Percentiles rank a stretch among this genome's conserved stretches.
Evolutionary conservation across 2,329 filamentous ascomycete species (phyloP).

Genomic region (Clonostachys sp.): DNA sequence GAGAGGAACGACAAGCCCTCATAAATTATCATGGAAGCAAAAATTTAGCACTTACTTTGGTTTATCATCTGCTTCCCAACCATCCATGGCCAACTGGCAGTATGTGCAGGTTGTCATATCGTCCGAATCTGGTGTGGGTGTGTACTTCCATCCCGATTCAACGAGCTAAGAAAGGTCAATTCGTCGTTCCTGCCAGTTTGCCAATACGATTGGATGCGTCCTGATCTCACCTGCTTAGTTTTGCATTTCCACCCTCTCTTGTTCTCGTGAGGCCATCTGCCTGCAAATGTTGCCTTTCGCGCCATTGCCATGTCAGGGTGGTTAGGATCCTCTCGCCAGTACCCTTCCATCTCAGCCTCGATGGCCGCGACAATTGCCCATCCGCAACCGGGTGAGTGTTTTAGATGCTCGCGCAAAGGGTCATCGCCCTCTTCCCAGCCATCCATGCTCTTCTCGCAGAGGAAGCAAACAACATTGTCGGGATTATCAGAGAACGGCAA

Average conservation of each 20-base stretch:
- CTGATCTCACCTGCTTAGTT: constrained; percentile 65
- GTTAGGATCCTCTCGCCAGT: constrained; percentile 68
- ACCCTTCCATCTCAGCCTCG: constrained; percentile 57
- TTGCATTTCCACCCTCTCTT: constrained; percentile 90
- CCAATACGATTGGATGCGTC: no score
- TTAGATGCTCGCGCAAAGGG: constrained; percentile 79
- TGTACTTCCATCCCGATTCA: constrained; percentile 91
- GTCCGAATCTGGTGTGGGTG: constrained; percentile 74
- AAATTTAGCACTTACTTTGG: constrained; percentile 53
- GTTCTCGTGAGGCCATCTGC: constrained; percentile 81
- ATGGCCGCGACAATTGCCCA: constrained; percentile 74
- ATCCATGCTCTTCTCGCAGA: constrained; percentile 78
- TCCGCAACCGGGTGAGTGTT: constrained; percentile 75
- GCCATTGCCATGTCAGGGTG: constrained; percentile 69
- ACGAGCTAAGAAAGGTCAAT: constrained; percentile 57
- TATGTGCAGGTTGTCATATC: constrained; percentile 91
- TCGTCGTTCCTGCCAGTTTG: no score
- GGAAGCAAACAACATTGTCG: constrained; percentile 88
- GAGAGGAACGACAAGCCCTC: constrained; percentile 23
- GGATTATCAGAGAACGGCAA: constrained; percentile 68
- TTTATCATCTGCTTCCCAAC: constrained; percentile 91
- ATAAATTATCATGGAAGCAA: neutral
- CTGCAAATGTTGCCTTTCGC: constrained; percentile 77
- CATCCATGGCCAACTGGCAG: constrained; percentile 83
- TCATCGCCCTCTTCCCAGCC: constrained; percentile 89